A percentile compares a stretch with the other conserved stretches of the same genome.
These are phyloP conservation scores for Filobasidium floriforme DNA, from an alignment of 768 basidiomycete species.

Conservation along the genomic window DNA sequence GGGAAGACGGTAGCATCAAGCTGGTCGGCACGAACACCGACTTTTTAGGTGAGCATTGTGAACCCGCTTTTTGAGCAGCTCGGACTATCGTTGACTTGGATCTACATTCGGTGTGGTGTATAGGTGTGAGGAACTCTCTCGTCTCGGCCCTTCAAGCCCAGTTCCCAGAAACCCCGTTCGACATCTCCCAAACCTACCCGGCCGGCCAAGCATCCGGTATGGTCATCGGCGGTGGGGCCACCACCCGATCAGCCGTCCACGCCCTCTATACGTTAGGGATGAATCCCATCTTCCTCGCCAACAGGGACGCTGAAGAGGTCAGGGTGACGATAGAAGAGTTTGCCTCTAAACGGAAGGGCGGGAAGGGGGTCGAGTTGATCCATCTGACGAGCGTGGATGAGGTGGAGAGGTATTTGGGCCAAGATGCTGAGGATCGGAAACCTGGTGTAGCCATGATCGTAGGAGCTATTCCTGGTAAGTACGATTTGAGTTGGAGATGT, in stretches of 20 bases:
- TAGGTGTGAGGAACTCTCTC: constrained; percentile 16
- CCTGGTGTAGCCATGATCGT: constrained; percentile 16
- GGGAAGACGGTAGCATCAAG: constrained; percentile 12
- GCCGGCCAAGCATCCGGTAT: constrained; percentile 9
- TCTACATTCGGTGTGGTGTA: too few relatives aligned
- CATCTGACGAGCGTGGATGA: constrained; percentile 11
- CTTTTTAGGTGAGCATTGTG: constrained; percentile 14
- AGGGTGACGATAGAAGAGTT: constrained; percentile 14
- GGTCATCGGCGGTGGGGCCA: constrained; percentile 31
- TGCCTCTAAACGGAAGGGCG: neutral
- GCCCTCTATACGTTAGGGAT: constrained; percentile 24
- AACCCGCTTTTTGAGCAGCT: constrained; percentile 5
- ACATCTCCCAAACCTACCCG: constrained; percentile 1
- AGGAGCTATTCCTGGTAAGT: constrained; percentile 14
- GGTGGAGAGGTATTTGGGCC: constrained; percentile 12
- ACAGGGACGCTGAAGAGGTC: constrained; percentile 26
- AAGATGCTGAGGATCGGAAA: neutral
- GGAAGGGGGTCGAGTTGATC: constrained; percentile 5
- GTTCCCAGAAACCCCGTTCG: neutral
- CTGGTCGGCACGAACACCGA: constrained; percentile 32
- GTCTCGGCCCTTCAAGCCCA: constrained; percentile 1
- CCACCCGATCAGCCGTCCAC: constrained; percentile 31
- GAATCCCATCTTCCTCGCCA: constrained; percentile 27
- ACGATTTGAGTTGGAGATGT: neutral
- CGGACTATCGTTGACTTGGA: neutral